Percentiles rank a stretch among this genome's conserved stretches.
These are phyloP conservation scores for Daldinia childiae DNA, from an alignment of 495 filamentous ascomycete genomes.

Conservation along the genomic window DNA sequence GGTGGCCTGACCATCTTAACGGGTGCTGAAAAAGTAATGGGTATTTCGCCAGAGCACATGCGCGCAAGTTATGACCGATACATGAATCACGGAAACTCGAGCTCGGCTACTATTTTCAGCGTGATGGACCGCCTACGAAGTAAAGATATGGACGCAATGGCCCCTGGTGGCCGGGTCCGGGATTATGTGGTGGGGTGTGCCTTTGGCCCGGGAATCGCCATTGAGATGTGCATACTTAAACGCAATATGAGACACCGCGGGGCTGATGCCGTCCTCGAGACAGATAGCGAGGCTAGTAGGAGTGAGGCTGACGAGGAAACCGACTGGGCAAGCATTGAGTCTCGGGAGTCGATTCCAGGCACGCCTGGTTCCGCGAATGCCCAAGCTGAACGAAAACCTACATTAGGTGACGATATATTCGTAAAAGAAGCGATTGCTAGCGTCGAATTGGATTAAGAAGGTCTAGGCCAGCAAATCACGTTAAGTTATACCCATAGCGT, in stretches of 20 bases:
- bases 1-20: constrained; percentile 71
- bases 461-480: constrained; percentile 5
- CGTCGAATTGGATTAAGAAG: constrained; percentile 35
- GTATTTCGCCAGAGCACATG: constrained; percentile 66
- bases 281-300: constrained; percentile 55
- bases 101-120: constrained; percentile 67
- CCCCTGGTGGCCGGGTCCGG: constrained; percentile 54
- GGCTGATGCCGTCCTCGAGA: constrained; percentile 56
- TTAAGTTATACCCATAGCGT: constrained; percentile 30
- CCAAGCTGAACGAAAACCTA: constrained; percentile 19
- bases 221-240: constrained; percentile 71
- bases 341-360: constrained; percentile 33
- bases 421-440: constrained; percentile 32
- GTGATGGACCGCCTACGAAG: constrained; percentile 66
- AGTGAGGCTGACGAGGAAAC: constrained; percentile 51
- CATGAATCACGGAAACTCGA: constrained; percentile 70
- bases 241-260: constrained; percentile 48
- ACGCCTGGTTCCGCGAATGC: constrained; percentile 29
- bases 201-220: constrained; percentile 70
- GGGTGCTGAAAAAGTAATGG: constrained; percentile 63
- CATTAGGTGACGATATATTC: constrained; percentile 21
- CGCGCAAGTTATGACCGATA: constrained; percentile 70
- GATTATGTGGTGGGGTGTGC: constrained; percentile 70
- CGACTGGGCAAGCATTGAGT: constrained; percentile 39
- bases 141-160: constrained; percentile 65